Conservation (phyloP, 1,139 yeast species). For the Yamadazyma jaroonii region DNA sequence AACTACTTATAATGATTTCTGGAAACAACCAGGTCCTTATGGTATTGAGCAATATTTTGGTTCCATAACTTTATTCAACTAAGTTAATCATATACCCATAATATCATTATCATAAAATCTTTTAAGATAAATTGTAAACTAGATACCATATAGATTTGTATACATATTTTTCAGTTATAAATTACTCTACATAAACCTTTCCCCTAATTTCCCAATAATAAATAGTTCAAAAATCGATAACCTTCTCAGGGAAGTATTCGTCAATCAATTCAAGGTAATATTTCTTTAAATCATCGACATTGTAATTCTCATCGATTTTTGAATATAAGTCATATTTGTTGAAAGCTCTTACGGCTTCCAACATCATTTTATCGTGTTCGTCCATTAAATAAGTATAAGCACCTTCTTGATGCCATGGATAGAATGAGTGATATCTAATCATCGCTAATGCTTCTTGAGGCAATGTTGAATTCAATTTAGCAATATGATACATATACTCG, state of each 20-base stretch:
- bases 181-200: neutral
- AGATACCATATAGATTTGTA: slow-evolving; percentile 6
- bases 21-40: slow-evolving; percentile 86
- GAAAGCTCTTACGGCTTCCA: slow-evolving; percentile 62
- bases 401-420: slow-evolving; percentile 74
- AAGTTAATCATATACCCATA: neutral
- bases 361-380: slow-evolving; percentile 59
- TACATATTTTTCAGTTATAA: neutral
- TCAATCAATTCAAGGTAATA: slow-evolving; percentile 64
- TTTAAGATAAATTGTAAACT: slow-evolving; percentile 6
- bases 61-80: slow-evolving; percentile 42
- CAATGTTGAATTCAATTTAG: slow-evolving; percentile 58
- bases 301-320: slow-evolving; percentile 49
- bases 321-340: slow-evolving; percentile 70
- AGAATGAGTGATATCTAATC: slow-evolving; percentile 73
- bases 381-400: slow-evolving; percentile 67
- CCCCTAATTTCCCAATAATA: neutral
- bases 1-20: slow-evolving; percentile 73
- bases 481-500: slow-evolving; percentile 73
- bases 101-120: neutral
- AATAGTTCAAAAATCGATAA: slow-evolving; percentile 47
- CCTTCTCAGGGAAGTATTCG: slow-evolving; percentile 59
- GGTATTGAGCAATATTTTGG: slow-evolving; percentile 89
- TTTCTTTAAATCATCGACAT: slow-evolving; percentile 49
- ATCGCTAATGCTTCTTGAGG: slow-evolving; percentile 70